A percentile compares a stretch with the other conserved stretches of the same genome.
Evolutionary conservation across 257 asterid genomes (phyloP).

Genomic region (Nicotiana sylvestris): DNA sequence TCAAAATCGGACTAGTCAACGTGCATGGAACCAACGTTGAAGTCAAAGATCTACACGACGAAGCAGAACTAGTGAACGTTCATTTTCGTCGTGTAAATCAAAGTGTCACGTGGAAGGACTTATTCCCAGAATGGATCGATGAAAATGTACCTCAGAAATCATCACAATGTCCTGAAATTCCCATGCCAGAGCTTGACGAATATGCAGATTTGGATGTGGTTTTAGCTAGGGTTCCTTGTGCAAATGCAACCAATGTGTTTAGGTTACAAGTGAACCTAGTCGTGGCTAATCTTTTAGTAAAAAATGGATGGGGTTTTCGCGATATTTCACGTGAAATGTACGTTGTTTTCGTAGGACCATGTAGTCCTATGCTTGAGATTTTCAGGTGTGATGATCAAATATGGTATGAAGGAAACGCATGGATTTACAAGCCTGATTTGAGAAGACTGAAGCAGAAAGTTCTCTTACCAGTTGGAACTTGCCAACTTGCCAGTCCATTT

Average conservation of each 20-base stretch:
- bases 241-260: slow-evolving; percentile 18
- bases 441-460: slow-evolving; percentile 27
- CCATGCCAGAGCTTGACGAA: slow-evolving; percentile 30
- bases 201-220: slow-evolving; percentile 26
- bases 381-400: slow-evolving; percentile 46
- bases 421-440: slow-evolving; percentile 43
- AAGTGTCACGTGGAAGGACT: slow-evolving; percentile 23
- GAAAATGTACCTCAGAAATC: slow-evolving; percentile 16
- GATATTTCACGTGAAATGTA: not conserved
- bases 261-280: slow-evolving; percentile 41
- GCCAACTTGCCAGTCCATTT: slow-evolving; percentile 31
- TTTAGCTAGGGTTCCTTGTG: slow-evolving; percentile 35
- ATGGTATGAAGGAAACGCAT: slow-evolving; percentile 29
- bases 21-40: not conserved
- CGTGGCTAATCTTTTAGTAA: slow-evolving; percentile 34
- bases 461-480: slow-evolving; percentile 36
- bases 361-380: slow-evolving; percentile 37
- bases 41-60: slow-evolving; percentile 4
- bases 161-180: slow-evolving; percentile 37
- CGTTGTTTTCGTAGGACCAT: slow-evolving; percentile 31
- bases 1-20: slow-evolving; percentile 37
- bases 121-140: slow-evolving; percentile 33
- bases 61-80: slow-evolving; percentile 1
- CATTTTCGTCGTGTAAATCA: slow-evolving; percentile 16
- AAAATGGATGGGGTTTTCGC: slow-evolving; percentile 12